phyloP scores from a whole-genome alignment of 2,329 filamentous ascomycete species.

The Eurotiales sp. region DNA sequence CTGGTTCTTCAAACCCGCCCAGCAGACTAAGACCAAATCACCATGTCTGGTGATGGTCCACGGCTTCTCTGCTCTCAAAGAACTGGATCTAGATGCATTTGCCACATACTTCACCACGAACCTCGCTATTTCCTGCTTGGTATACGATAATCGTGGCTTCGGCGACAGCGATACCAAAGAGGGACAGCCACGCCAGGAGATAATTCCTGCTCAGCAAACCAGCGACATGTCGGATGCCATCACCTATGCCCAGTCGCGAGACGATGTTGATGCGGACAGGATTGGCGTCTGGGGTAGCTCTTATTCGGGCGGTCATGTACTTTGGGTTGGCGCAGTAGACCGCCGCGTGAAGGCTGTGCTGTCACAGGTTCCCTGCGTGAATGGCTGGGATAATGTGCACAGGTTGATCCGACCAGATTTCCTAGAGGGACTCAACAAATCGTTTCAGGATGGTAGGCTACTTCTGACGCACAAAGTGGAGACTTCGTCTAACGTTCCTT shows the following conservation, averaged over 20 bases:
- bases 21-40: neutral
- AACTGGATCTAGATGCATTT: neutral
- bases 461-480: too few relatives aligned
- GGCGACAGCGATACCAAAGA: constrained; percentile 23
- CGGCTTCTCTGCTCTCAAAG: neutral
- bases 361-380: constrained; percentile 34
- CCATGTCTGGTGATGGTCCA: neutral
- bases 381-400: constrained; percentile 35
- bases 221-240: constrained; percentile 38
- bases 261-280: constrained; percentile 28
- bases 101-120: neutral
- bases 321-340: constrained; percentile 38
- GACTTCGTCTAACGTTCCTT: too few relatives aligned
- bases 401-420: constrained; percentile 32
- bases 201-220: constrained; percentile 29
- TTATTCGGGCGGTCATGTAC: constrained; percentile 39
- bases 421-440: constrained; percentile 22
- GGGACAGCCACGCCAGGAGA: constrained; percentile 23
- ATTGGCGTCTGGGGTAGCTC: constrained; percentile 38
- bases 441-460: constrained; percentile 20
- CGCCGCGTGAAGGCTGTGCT: constrained; percentile 39
- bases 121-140: neutral
- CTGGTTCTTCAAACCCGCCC: neutral
- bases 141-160: constrained; percentile 22
- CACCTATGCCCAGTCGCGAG: constrained; percentile 30